Evolutionary conservation across 1,284 basidiomycete species (phyloP).

Genomic region (Papiliotrema laurentii): DNA sequence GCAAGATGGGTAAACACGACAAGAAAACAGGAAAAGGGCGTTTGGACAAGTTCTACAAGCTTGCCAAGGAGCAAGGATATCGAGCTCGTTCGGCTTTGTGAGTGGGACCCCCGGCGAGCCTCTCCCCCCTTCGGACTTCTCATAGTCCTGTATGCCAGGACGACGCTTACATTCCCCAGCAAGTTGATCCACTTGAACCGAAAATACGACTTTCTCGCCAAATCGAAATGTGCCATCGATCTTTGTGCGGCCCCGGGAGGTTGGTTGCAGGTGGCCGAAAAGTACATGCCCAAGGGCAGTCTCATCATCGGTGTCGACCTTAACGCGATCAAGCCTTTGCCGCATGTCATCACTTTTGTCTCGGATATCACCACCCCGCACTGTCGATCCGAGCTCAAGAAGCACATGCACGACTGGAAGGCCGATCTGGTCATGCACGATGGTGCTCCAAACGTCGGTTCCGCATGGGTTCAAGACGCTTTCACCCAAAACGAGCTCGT

Average conservation of each 20-base stretch:
- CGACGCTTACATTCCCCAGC: constrained; percentile 34
- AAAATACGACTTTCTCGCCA: constrained; percentile 89
- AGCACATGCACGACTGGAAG: constrained; percentile 97
- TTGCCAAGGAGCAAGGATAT: constrained; percentile 86
- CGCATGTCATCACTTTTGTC: constrained; percentile 85
- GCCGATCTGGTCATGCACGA: constrained; percentile 99
- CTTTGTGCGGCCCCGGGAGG: constrained; percentile 98
- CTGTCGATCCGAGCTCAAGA: constrained; percentile 81
- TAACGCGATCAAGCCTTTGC: constrained; percentile 93
- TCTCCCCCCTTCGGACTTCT: no score
- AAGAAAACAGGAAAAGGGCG: constrained; percentile 70
- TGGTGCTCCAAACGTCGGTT: constrained; percentile 98
- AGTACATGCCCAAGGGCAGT: constrained; percentile 94
- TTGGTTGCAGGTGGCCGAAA: constrained; percentile 98
- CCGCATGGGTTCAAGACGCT: constrained; percentile 98
- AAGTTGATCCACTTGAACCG: constrained; percentile 99
- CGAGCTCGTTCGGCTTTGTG: constrained; percentile 95
- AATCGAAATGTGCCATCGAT: constrained; percentile 92
- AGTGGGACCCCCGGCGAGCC: no score
- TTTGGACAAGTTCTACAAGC: constrained; percentile 88
- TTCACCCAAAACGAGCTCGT: constrained; percentile 97
- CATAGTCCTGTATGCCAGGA: no score
- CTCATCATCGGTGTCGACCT: constrained; percentile 97
- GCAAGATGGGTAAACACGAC: constrained; percentile 50
- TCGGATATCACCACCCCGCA: constrained; percentile 92